Percentiles rank a stretch among this genome's conserved stretches.
phyloP scores from a whole-genome alignment of 2,329 filamentous ascomycete genomes.

The Alternaria angustiovoidea region DNA sequence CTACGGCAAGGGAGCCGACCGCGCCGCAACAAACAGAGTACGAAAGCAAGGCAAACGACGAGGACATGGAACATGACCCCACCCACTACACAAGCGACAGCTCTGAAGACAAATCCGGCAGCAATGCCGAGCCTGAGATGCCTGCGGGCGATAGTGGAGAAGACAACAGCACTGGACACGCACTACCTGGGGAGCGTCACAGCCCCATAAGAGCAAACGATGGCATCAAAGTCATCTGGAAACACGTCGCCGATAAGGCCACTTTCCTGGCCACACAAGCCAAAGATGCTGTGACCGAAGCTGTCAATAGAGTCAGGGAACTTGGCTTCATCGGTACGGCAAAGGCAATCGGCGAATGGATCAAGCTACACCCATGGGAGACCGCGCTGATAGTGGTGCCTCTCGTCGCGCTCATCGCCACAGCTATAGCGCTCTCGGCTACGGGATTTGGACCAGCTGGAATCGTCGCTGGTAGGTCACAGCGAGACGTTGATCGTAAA shows the following conservation, averaged over 20 bases:
- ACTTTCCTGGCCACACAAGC: not conserved
- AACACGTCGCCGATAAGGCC: not conserved
- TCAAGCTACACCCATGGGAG: slow-evolving; percentile 12
- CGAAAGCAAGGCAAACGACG: not conserved
- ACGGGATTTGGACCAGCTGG: slow-evolving; percentile 14
- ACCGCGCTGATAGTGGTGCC: slow-evolving; percentile 9
- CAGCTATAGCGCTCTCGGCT: slow-evolving; percentile 2
- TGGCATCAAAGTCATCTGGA: not conserved
- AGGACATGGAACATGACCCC: not conserved
- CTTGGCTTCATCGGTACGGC: not conserved
- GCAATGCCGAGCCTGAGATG: not conserved
- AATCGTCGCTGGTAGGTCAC: slow-evolving; percentile 2
- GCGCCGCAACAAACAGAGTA: not conserved
- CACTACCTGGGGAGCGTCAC: too few species aligned
- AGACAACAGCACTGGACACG: too few species aligned
- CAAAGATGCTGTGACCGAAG: not conserved
- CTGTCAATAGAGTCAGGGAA: not conserved
- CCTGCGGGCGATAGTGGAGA: not conserved
- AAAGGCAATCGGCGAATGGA: slow-evolving; percentile 7
- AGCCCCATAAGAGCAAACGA: too few species aligned
- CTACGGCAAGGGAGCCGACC: not conserved
- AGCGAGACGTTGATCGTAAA: not conserved
- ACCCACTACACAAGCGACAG: not conserved
- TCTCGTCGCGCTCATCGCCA: slow-evolving; percentile 4
- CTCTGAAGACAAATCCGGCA: not conserved